Evolutionary conservation across 1,139 yeast species (phyloP), one percentile per base, ranked within the genome.

Genomic region (Magnusiomyces sp.): DNA sequence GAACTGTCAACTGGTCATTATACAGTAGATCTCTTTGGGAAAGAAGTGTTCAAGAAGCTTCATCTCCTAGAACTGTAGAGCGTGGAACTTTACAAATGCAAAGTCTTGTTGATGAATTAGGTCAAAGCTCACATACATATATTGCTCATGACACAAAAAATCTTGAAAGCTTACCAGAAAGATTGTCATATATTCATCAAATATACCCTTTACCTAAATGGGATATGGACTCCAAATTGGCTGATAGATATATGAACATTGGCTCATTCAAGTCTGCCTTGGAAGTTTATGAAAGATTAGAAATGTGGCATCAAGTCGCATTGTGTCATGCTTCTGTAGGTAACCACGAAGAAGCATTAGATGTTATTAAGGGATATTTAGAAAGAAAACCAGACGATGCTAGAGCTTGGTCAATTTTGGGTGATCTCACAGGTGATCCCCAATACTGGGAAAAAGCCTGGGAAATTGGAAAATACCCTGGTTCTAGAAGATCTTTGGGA

Each of bases 41-140:
- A 60, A 76, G 98, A 63, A 87, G 96, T 11, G 59, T 86, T 16
- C 71, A 90, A 42, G 98, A 94, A 65, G 79, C 95, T 0, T 74
- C 74, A 43, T 83, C 81, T 56, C 81, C 95, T 2, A 81, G 86
- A 62, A 90, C 97, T 0, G 82, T 90, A 20, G 98, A 94, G 67
- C 77, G 98, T 65, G 97, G 97, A 49, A 81, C 90, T 13, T 72
- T 92, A 49, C 98, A 94, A 67, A 82, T 94, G 83, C 94, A 92
- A 48, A 82, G 95, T 3, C 72, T 94, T 47, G 92, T 90, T 31
- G 97, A 90, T 62, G 97, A 90, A 63, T 72, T 89, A 42, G 95
- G 95, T 1, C 80, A 81, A 51, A 73, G 76, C 53, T 48, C 61
- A 4, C 69, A 82, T 1, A 74, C 82, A 54, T 67, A 80, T 49